Evolutionary conservation across 2,329 filamentous ascomycete genomes (phyloP), one percentile per base, ranked within the genome.

Genomic region (Lecanoromycetidae sp.): DNA sequence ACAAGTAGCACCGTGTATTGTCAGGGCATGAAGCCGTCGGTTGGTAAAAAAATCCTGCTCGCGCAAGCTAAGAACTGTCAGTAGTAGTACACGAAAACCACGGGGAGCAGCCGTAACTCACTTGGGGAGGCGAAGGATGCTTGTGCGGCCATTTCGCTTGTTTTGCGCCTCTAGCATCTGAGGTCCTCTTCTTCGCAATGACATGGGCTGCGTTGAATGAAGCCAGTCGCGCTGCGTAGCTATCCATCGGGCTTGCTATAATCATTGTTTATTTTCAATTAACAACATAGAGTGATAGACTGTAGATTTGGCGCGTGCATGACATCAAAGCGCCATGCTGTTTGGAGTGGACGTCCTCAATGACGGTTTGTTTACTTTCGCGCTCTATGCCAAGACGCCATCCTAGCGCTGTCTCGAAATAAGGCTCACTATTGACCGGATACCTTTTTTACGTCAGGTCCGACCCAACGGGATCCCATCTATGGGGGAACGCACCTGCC

Each of bases 1-100:
- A 98, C 30, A 87, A 72, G 64, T 93, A 96, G 63, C 91, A 98
- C 56, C 79, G 76, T 39, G 85, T 85, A 63, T 96, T 96, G 63
- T 98, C 91, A 30, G 81, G 81, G 58, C 80, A 84, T 38, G 77
- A 74, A 43, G 77, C 71, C 12, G 76, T 78, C 2, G 91, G 90
- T 51, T 80, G 77, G 67, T 86, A 96, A 67, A 82, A 91, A 68
- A 98, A 94, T 30, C 91, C 91, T 48, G 91, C 90, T 59, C 77
- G 79, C 4, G 91, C 90, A 57, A 98, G 80, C 84, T 94, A 60
- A 36, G 39, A 34, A 27, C 39, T 41, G 41, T 52, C 41, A 57
- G 48, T 35, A 48, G 4, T 22, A 32, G 29, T 58, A 54, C 25
- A 8, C 17, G 29, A 13, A n/a, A 35, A 12, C 6, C 25, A 10